Evolutionary conservation across 1,284 basidiomycete genomes (phyloP), one percentile per base, ranked within the genome.

Genomic region (Ceraceosorus bombacis): DNA sequence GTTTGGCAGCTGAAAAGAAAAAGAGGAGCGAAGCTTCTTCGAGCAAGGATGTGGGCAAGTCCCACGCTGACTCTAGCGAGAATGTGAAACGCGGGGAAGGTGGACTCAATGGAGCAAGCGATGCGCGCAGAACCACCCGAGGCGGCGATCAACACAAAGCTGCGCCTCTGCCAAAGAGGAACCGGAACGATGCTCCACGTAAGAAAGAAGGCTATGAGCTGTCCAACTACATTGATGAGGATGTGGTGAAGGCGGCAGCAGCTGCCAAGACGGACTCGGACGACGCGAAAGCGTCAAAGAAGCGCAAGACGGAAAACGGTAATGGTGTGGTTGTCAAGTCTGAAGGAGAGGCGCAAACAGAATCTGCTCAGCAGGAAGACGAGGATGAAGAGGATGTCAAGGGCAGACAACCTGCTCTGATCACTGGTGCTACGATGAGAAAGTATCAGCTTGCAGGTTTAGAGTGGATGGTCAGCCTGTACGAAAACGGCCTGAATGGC

Each of bases 371-470:
- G 39, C 7, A 53, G 17, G 9, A 17, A 9, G 41, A 54, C 4
- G 36, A 36, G 36, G 27, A 27, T 10, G 17, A 8, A 10, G 36
- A 27, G 13, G 27, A 58, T 6, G 17, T 36, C 52, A 62, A 55
- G 59, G 38, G 61, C 8, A 10, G 7, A 39, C 91, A 94, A 77
- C 90, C 92, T 0, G 80, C 81, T 1, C 80, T 92, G 12, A 81
- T 96, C 50, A 93, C 89, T 0, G 93, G 92, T 5, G 89, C 86
- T 1, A 87, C 80, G 54, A 78, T 96, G 66, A 89, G 91, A 70
- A 84, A 88, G 52, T 97, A 97, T 75, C 94, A 98, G 78, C 82
- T 97, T 1, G 90, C 92, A 55, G 94, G 94, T 5, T 84, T 97
- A 12, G 89, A 94, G 66, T 98, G 94, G 94, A 90, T 98, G 87